Evolutionary conservation across 306 rosid species (phyloP).

Genomic region (Citrullus colocynthis): DNA sequence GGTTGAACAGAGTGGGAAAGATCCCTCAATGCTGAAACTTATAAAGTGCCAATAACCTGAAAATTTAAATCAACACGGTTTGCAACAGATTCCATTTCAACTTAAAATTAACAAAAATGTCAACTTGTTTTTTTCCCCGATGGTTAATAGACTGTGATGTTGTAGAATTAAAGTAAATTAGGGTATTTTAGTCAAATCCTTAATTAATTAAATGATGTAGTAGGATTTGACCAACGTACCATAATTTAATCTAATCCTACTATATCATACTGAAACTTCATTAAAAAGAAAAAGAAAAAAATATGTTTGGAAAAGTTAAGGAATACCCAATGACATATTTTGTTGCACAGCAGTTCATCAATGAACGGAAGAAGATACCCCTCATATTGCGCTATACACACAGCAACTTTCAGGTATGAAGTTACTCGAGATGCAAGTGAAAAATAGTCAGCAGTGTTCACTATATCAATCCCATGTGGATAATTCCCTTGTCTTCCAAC

Average conservation of each 20-base stretch:
- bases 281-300: neutral
- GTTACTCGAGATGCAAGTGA: conserved; percentile 79
- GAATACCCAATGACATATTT: conserved; percentile 91
- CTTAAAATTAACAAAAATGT: neutral
- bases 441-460: conserved; percentile 83
- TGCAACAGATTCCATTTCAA: neutral
- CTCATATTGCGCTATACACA: conserved; percentile 66
- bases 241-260: too few species aligned
- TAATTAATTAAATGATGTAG: too few species aligned
- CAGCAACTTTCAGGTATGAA: conserved; percentile 70
- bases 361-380: conserved; percentile 71
- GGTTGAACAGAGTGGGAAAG: neutral
- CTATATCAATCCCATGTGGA: conserved; percentile 95
- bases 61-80: neutral
- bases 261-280: neutral
- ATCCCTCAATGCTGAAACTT: neutral
- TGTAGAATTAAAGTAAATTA: too few species aligned
- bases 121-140: neutral
- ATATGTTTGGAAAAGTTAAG: conserved; percentile 3
- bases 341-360: conserved; percentile 68
- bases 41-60: neutral
- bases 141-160: neutral
- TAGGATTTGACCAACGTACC: too few species aligned
- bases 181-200: too few species aligned
- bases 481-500: conserved; percentile 96